These are phyloP conservation scores for Endothia cerciana DNA, from an alignment of 2,329 filamentous ascomycete species.

Conservation along the genomic window DNA sequence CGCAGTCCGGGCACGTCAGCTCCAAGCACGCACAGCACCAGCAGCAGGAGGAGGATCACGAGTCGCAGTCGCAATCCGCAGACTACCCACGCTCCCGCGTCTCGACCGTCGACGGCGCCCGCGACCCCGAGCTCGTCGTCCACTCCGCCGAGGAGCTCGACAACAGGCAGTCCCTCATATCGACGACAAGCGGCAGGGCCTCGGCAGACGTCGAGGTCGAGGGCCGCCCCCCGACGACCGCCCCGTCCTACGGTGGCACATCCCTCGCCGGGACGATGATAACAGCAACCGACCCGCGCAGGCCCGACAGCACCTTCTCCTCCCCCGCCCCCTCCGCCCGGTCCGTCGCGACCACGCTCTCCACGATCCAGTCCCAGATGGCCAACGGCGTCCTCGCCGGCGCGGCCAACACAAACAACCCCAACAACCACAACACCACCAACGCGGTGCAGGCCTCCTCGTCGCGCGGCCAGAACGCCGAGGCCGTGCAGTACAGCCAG, in stretches of 20 bases:
- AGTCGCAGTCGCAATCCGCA: conserved; percentile 23
- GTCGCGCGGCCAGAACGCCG: conserved; percentile 35
- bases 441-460: conserved; percentile 47
- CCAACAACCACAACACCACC: conserved; percentile 33
- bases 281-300: conserved; percentile 68
- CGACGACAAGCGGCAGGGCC: conserved; percentile 20
- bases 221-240: conserved; percentile 65
- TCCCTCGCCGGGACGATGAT: conserved; percentile 74
- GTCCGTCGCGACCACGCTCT: conserved; percentile 81
- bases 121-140: conserved; percentile 19
- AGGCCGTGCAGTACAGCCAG: conserved; percentile 66
- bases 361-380: conserved; percentile 78
- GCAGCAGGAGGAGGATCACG: conserved; percentile 5
- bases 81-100: conserved; percentile 24
- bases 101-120: conserved; percentile 31
- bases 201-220: conserved; percentile 16
- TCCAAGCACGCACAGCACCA: conserved; percentile 19
- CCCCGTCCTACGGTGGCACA: conserved; percentile 72
- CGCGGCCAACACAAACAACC: conserved; percentile 42
- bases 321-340: conserved; percentile 80
- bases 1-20: conserved; percentile 69
- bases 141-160: conserved; percentile 29
- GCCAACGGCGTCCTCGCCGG: conserved; percentile 52
- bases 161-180: conserved; percentile 26
- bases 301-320: conserved; percentile 78